Evolutionary conservation across 176 grass and related monocot species (phyloP).

Genomic region (Paspalum vaginatum): DNA sequence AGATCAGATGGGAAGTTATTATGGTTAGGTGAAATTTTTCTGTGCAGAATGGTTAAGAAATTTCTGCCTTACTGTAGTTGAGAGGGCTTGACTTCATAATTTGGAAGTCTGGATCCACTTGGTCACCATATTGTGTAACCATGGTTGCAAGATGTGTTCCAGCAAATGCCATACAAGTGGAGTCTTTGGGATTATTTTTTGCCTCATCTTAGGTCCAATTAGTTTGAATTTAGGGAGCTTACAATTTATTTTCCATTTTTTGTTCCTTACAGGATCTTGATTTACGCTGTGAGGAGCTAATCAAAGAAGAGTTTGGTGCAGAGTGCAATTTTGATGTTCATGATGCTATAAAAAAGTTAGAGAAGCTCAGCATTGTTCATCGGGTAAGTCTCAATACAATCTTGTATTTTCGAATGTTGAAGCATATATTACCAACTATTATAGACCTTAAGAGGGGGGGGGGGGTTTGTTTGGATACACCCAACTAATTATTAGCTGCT

Average conservation of each 20-base stretch:
- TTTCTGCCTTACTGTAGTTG: constrained; percentile 19
- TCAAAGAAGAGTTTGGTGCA: constrained; percentile 71
- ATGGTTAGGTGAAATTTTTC: background rate
- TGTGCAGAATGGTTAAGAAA: constrained; percentile 21
- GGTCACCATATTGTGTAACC: background rate
- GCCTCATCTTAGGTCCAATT: background rate
- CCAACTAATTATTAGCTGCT: too few relatives aligned
- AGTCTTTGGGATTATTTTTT: background rate
- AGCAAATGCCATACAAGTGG: background rate
- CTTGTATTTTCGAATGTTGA: constrained; percentile 16
- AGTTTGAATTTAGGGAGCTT: background rate
- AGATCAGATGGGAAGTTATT: constrained; percentile 13
- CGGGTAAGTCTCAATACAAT: constrained; percentile 53
- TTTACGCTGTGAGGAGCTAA: constrained; percentile 70
- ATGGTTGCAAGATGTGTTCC: background rate
- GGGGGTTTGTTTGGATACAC: too few relatives aligned
- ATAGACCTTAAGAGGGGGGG: background rate
- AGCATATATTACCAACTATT: background rate
- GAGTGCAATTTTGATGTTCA: constrained; percentile 87
- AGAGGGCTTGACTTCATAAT: constrained; percentile 10
- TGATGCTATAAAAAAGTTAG: constrained; percentile 84
- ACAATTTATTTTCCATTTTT: constrained; percentile 23
- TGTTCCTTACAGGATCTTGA: constrained; percentile 70
- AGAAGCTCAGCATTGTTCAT: constrained; percentile 82
- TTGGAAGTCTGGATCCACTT: background rate